Conservation (phyloP, 73 alveolate species). For the Uronychia binucleata region DNA sequence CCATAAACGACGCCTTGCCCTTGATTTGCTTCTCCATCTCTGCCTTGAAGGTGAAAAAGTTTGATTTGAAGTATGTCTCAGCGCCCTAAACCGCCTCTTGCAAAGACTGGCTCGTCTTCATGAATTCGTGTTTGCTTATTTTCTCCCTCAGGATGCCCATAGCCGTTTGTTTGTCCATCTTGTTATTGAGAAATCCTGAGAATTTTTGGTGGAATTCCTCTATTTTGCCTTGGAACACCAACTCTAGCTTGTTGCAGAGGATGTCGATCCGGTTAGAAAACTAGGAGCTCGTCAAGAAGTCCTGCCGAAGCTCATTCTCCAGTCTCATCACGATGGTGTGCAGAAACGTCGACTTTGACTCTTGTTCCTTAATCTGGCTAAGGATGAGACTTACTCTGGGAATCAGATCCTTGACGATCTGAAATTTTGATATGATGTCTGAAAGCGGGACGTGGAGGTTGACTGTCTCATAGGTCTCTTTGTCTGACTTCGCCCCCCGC, state of each 20-base stretch:
- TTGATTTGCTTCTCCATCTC: neutral
- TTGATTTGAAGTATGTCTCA: neutral
- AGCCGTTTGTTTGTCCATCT: neutral
- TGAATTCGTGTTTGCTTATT: neutral
- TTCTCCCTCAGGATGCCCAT: neutral
- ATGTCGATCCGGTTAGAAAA: neutral
- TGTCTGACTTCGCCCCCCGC: too few species aligned
- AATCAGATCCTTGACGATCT: too few species aligned
- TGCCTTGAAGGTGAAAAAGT: neutral
- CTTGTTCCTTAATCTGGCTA: too few species aligned
- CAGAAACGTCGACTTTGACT: too few species aligned
- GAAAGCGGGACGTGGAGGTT: too few species aligned
- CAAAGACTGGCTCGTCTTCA: neutral
- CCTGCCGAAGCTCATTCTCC: too few species aligned
- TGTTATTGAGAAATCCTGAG: neutral
- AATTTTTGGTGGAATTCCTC: neutral
- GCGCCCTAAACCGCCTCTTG: neutral
- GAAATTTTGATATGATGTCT: too few species aligned
- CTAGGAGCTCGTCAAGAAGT: neutral
- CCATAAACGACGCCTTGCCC: neutral
- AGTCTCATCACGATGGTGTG: too few species aligned
- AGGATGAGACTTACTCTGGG: too few species aligned
- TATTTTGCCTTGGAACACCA: neutral
- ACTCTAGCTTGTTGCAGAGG: neutral
- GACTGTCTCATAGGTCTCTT: too few species aligned